These are phyloP conservation scores for Bidens hawaiensis DNA, from an alignment of 140 eudicot genomes.

Conservation along the genomic window DNA sequence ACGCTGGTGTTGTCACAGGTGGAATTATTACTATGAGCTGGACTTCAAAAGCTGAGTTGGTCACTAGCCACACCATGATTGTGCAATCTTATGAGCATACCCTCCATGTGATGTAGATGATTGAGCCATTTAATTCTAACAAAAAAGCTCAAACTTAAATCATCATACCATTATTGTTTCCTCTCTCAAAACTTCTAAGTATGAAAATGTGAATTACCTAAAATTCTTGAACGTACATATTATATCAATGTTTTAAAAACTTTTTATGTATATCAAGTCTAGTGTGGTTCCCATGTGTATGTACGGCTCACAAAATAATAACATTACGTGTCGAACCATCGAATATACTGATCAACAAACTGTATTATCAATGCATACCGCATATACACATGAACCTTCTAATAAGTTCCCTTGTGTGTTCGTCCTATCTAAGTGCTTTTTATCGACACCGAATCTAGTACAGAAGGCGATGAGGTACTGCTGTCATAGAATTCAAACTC, in stretches of 20 bases:
- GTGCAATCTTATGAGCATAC: constrained; percentile 22
- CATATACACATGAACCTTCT: constrained; percentile 32
- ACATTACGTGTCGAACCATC: background rate
- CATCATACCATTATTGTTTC: background rate
- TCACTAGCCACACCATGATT: constrained; percentile 34
- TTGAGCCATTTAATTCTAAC: constrained; percentile 2
- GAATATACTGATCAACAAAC: background rate
- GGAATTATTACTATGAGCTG: constrained; percentile 40
- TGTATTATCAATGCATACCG: constrained; percentile 8
- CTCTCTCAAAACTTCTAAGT: background rate
- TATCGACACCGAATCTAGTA: constrained; percentile 36
- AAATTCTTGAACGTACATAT: constrained; percentile 6
- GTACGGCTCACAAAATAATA: constrained; percentile 25
- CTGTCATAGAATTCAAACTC: constrained; percentile 51
- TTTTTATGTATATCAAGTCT: constrained; percentile 17
- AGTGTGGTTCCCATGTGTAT: constrained; percentile 9
- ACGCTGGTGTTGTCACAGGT: constrained; percentile 33
- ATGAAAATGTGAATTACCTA: constrained; percentile 3
- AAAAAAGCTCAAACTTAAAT: constrained; percentile 1
- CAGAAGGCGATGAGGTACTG: constrained; percentile 53
- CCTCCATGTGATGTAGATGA: constrained; percentile 30
- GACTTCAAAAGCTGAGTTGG: constrained; percentile 31
- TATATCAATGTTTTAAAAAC: constrained; percentile 5
- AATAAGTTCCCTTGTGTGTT: background rate
- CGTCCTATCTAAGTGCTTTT: constrained; percentile 35